These are phyloP conservation scores for Lachnellula cervina DNA, from an alignment of 2,329 filamentous ascomycete species.

Conservation along the genomic window DNA sequence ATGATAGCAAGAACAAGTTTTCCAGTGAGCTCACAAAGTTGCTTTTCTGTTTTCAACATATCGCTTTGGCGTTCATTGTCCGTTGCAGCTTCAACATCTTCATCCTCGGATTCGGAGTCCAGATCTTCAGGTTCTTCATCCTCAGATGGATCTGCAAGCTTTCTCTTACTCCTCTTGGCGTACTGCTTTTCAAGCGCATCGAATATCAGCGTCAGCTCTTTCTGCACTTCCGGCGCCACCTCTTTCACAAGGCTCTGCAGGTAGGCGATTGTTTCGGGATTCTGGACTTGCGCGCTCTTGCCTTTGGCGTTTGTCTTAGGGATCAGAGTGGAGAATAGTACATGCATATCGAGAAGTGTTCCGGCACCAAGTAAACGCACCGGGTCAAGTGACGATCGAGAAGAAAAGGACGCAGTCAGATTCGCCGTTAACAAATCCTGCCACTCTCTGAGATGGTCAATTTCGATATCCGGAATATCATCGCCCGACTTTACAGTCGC, in stretches of 20 bases:
- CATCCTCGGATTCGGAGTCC: slow-evolving; percentile 57
- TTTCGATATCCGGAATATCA: slow-evolving; percentile 51
- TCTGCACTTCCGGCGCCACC: slow-evolving; percentile 57
- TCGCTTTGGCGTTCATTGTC: slow-evolving; percentile 56
- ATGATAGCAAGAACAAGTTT: slow-evolving; percentile 79
- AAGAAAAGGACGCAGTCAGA: slow-evolving; percentile 64
- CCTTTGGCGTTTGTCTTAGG: slow-evolving; percentile 37
- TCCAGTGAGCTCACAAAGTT: slow-evolving; percentile 77
- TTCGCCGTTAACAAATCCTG: slow-evolving; percentile 56
- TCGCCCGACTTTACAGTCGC: slow-evolving; percentile 49
- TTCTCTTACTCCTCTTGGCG: slow-evolving; percentile 63
- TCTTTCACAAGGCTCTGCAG: slow-evolving; percentile 63
- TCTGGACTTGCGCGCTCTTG: slow-evolving; percentile 38
- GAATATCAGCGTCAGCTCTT: slow-evolving; percentile 71
- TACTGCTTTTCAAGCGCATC: slow-evolving; percentile 70
- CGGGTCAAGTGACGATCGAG: slow-evolving; percentile 66
- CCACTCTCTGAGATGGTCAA: slow-evolving; percentile 55
- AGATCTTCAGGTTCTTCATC: slow-evolving; percentile 70
- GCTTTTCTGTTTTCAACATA: slow-evolving; percentile 74
- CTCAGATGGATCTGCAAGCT: slow-evolving; percentile 59
- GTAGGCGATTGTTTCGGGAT: slow-evolving; percentile 46
- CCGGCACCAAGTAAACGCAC: slow-evolving; percentile 72
- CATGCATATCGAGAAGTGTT: slow-evolving; percentile 75
- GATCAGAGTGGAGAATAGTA: slow-evolving; percentile 70
- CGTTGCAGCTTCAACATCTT: slow-evolving; percentile 49